Conservation (phyloP, 176 grass and related monocot species). For the Avena insularis region DNA sequence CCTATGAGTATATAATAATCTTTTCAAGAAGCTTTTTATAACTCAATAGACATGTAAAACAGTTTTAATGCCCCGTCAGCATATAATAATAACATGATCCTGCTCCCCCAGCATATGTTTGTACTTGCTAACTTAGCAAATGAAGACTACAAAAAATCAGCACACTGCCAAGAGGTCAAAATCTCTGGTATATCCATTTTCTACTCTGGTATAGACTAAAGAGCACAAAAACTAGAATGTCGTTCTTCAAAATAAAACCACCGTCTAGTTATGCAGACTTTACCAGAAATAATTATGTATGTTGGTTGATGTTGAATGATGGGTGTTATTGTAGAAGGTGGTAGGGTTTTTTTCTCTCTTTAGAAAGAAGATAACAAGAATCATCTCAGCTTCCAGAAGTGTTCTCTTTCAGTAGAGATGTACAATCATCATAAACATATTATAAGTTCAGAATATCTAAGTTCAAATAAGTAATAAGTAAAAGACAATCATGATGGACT, state of each 20-base stretch:
- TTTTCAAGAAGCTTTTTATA: neutral
- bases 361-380: neutral
- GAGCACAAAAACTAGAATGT: conserved; percentile 7
- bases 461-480: neutral
- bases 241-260: neutral
- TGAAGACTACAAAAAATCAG: neutral
- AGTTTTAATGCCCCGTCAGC: neutral
- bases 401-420: neutral
- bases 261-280: neutral
- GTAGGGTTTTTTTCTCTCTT: neutral
- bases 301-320: neutral
- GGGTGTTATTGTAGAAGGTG: neutral
- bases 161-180: neutral
- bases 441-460: neutral
- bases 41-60: neutral
- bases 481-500: neutral
- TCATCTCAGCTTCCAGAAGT: neutral
- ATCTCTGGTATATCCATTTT: neutral
- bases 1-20: neutral
- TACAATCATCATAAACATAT: conserved; percentile 13
- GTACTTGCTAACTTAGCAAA: conserved; percentile 14
- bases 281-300: neutral
- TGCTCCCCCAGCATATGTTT: neutral
- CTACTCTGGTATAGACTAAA: neutral
- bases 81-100: neutral